These are phyloP conservation scores for Leishmania tarentolae DNA, from an alignment of 208 protist genomes.

Conservation along the genomic window DNA sequence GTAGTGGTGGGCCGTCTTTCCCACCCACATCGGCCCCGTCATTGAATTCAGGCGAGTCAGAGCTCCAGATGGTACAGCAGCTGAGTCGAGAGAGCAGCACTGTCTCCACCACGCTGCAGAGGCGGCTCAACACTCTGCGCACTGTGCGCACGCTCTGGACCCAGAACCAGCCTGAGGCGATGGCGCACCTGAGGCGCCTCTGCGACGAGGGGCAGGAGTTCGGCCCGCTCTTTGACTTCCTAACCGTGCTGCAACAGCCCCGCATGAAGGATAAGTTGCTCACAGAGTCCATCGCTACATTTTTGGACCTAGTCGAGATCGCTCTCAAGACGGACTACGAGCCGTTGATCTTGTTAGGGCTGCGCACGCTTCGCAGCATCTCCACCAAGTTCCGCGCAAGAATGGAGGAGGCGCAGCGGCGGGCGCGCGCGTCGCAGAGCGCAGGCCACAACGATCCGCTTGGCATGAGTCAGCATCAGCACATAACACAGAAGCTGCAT, in stretches of 20 bases:
- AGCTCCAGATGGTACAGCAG: conserved; percentile 38
- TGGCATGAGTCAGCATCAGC: conserved; percentile 33
- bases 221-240: conserved; percentile 69
- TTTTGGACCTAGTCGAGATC: conserved; percentile 60
- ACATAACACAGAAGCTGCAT: conserved; percentile 41
- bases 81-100: conserved; percentile 32
- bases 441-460: conserved; percentile 52
- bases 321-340: conserved; percentile 52
- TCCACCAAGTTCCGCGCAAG: conserved; percentile 65
- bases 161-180: conserved; percentile 49
- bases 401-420: conserved; percentile 51
- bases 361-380: conserved; percentile 61
- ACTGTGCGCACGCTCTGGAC: conserved; percentile 59
- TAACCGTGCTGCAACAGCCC: conserved; percentile 70
- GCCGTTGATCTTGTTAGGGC: conserved; percentile 44
- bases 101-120: conserved; percentile 41
- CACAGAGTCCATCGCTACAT: conserved; percentile 45
- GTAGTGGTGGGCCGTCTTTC: conserved; percentile 14
- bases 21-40: conserved; percentile 12
- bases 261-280: conserved; percentile 74
- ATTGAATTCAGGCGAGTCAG: conserved; percentile 9
- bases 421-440: conserved; percentile 45
- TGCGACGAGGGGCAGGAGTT: conserved; percentile 55
- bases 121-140: conserved; percentile 54
- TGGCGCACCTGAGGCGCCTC: conserved; percentile 52